Percentiles rank a stretch among this genome's conserved stretches.
These are phyloP conservation scores for Yamadazyma nakazawae DNA, from an alignment of 805 yeast species.

Conservation along the genomic window DNA sequence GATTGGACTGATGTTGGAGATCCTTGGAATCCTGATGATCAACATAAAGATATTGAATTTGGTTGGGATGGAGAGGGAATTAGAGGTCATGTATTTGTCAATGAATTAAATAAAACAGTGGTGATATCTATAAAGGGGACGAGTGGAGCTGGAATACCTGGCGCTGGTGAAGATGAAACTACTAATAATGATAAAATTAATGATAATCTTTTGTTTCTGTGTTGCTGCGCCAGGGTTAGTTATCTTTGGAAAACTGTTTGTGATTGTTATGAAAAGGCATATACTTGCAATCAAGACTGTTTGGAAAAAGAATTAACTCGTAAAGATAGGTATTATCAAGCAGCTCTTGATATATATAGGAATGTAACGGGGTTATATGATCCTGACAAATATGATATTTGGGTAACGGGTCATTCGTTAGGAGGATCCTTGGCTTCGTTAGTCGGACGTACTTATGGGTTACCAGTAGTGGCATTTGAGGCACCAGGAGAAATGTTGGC, in stretches of 20 bases:
- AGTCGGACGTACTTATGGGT: constrained; percentile 83
- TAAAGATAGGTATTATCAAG: constrained; percentile 79
- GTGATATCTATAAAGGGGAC: constrained; percentile 90
- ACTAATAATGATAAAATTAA: constrained; percentile 76
- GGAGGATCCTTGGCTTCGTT: constrained; percentile 86
- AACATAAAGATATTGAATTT: constrained; percentile 52
- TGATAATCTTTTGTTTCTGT: constrained; percentile 85
- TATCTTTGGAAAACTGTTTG: constrained; percentile 94
- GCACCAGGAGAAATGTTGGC: constrained; percentile 92
- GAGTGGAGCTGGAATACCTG: constrained; percentile 65
- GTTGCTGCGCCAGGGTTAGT: constrained; percentile 93
- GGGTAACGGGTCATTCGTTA: constrained; percentile 94
- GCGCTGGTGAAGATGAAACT: constrained; percentile 59
- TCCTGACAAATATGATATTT: constrained; percentile 55
- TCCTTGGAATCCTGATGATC: constrained; percentile 51
- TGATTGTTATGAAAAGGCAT: constrained; percentile 81
- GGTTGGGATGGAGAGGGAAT: constrained; percentile 89
- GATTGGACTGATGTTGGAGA: constrained; percentile 82
- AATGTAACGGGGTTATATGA: constrained; percentile 71
- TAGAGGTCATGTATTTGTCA: constrained; percentile 84
- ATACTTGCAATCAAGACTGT: constrained; percentile 86
- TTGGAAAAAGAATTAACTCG: constrained; percentile 70
- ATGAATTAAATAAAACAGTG: constrained; percentile 54
- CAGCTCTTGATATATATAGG: constrained; percentile 70
- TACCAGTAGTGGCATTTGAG: constrained; percentile 87